Percentiles rank a stretch among this genome's conserved stretches.
Evolutionary conservation across 208 protist genomes (phyloP).

Genomic region (Crithidia thermophila): DNA sequence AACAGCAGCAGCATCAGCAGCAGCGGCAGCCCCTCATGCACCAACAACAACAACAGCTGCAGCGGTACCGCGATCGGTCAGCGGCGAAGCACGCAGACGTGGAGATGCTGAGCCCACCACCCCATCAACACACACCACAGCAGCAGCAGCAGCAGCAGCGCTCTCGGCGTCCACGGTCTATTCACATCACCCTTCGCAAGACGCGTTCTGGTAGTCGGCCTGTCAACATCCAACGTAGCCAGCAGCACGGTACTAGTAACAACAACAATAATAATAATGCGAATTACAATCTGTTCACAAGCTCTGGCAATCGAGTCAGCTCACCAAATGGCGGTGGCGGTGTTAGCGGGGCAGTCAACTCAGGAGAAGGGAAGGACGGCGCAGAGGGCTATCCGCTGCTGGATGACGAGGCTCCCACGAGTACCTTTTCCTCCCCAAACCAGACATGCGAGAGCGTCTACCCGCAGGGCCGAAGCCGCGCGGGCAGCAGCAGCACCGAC

Average conservation of each 20-base stretch:
- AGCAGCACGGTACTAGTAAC: neutral
- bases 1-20: constrained; percentile 1
- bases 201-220: constrained; percentile 42
- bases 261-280: neutral
- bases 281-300: too few relatives aligned
- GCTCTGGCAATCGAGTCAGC: too few relatives aligned
- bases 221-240: constrained; percentile 24
- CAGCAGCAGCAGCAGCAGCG: constrained; percentile 8
- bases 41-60: constrained; percentile 5
- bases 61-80: neutral
- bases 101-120: neutral
- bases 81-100: neutral
- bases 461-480: neutral
- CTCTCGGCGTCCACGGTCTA: constrained; percentile 24
- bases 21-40: neutral
- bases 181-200: constrained; percentile 41
- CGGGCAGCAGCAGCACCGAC: constrained; percentile 6
- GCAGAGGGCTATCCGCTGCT: neutral
- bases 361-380: neutral
- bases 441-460: neutral
- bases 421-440: neutral
- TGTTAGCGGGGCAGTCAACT: neutral
- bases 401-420: too few relatives aligned
- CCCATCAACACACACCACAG: neutral
- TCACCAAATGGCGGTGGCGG: too few relatives aligned